Conservation (phyloP, 352 stramenopile species). For the Pythium rishiriense region DNA sequence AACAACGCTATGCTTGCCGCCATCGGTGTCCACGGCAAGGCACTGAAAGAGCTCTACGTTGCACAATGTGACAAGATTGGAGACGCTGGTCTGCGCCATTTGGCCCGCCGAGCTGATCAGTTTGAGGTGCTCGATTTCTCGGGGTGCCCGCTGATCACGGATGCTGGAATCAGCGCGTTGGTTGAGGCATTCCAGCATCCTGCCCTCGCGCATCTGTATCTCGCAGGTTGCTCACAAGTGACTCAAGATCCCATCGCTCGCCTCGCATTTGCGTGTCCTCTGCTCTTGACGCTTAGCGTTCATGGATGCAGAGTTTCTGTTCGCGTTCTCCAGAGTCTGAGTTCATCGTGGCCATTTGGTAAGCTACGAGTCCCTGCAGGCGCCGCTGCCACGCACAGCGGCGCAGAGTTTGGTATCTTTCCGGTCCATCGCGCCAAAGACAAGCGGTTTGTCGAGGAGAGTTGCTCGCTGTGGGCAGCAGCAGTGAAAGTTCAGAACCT, state of each 20-base stretch:
- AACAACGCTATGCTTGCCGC: slow-evolving; percentile 64
- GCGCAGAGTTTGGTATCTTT: slow-evolving; percentile 59
- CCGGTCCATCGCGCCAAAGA: slow-evolving; percentile 68
- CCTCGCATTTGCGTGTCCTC: slow-evolving; percentile 60
- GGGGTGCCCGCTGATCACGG: slow-evolving; percentile 50
- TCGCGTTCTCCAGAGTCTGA: slow-evolving; percentile 58
- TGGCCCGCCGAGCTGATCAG: slow-evolving; percentile 54
- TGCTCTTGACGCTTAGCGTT: slow-evolving; percentile 70
- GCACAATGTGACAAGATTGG: slow-evolving; percentile 64
- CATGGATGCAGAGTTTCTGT: slow-evolving; percentile 64
- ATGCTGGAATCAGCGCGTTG: slow-evolving; percentile 50
- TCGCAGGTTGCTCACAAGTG: slow-evolving; percentile 55
- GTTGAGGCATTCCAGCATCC: slow-evolving; percentile 58
- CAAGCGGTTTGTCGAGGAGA: slow-evolving; percentile 59
- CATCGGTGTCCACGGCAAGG: slow-evolving; percentile 35
- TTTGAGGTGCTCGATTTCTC: slow-evolving; percentile 67
- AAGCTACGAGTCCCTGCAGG: slow-evolving; percentile 41
- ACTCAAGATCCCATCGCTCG: slow-evolving; percentile 65
- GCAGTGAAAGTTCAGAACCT: slow-evolving; percentile 66
- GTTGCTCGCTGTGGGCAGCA: slow-evolving; percentile 50
- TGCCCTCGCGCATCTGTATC: slow-evolving; percentile 52
- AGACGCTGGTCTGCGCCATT: slow-evolving; percentile 52
- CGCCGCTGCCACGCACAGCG: slow-evolving; percentile 18
- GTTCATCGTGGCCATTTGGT: slow-evolving; percentile 66
- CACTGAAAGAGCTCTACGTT: slow-evolving; percentile 51